These are phyloP conservation scores for Saccharomyces hybrid DNA, from an alignment of 1,139 yeast genomes.

Conservation along the genomic window DNA sequence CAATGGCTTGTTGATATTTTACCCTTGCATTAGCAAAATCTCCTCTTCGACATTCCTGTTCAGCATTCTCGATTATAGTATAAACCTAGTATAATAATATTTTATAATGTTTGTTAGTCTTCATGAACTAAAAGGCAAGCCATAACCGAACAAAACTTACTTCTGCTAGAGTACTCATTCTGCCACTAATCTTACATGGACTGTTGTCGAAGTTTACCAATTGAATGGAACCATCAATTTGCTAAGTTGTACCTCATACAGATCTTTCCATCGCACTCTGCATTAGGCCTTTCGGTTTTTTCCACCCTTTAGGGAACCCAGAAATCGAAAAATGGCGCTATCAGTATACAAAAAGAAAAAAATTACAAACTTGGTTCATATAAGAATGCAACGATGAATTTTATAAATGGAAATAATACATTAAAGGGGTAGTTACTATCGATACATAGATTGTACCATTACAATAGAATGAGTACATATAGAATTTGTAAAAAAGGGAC, in stretches of 20 bases:
- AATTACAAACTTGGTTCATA: background rate
- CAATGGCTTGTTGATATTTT: constrained; percentile 14
- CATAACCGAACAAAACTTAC: background rate
- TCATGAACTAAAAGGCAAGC: background rate
- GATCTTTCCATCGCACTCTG: background rate
- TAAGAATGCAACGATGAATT: background rate
- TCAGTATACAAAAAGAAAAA: background rate
- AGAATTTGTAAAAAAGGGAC: background rate
- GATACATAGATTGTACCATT: background rate
- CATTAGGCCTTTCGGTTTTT: background rate
- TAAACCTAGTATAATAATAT: constrained; percentile 15
- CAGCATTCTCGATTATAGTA: constrained; percentile 22
- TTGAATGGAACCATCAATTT: background rate
- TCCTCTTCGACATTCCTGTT: constrained; percentile 17
- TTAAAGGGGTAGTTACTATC: background rate
- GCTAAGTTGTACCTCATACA: background rate
- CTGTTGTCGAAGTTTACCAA: background rate
- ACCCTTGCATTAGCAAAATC: constrained; percentile 14
- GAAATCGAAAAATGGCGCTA: background rate
- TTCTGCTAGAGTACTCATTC: constrained; percentile 5
- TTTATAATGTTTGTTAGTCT: background rate
- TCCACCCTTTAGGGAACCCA: background rate
- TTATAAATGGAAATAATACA: background rate
- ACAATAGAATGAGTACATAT: background rate
- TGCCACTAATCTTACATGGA: background rate